Percentiles rank a stretch among this genome's conserved stretches.
phyloP scores from a whole-genome alignment of 306 rosid genomes.

The Citrullus amarus region DNA sequence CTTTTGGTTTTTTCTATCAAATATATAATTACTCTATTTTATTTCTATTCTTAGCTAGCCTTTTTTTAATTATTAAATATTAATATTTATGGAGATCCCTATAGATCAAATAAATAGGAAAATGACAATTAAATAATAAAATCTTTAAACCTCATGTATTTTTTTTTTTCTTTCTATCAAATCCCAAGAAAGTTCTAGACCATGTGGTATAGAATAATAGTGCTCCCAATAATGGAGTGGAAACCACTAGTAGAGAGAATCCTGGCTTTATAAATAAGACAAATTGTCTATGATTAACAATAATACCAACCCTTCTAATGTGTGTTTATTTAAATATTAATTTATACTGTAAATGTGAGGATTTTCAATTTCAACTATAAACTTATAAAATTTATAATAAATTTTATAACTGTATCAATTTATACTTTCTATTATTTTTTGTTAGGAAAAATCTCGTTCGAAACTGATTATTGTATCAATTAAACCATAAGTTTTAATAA shows the following conservation, averaged over 20 bases:
- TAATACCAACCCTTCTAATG: too few species aligned
- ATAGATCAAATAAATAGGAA: not conserved
- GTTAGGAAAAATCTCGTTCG: too few species aligned
- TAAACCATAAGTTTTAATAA: too few species aligned
- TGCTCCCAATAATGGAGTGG: constrained; percentile 3
- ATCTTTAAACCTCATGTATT: not conserved
- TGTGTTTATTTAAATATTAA: too few species aligned
- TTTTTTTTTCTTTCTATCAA: not conserved
- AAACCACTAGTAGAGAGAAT: constrained; percentile 9
- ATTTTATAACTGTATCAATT: too few species aligned
- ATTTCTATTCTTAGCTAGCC: not conserved
- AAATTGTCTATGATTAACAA: not conserved
- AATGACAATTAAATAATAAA: not conserved
- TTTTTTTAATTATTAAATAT: not conserved
- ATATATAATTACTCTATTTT: not conserved
- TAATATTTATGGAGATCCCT: not conserved
- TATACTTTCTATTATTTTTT: too few species aligned
- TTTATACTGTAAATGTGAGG: too few species aligned
- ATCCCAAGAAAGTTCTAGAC: not conserved
- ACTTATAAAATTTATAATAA: too few species aligned
- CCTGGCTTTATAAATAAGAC: constrained; percentile 7
- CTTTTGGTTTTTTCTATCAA: not conserved
- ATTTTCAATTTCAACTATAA: too few species aligned
- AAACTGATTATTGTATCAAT: too few species aligned
- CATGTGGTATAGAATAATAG: not conserved